phyloP scores from a whole-genome alignment of 179 eudicot genomes.

The Spinacia oleracea region DNA sequence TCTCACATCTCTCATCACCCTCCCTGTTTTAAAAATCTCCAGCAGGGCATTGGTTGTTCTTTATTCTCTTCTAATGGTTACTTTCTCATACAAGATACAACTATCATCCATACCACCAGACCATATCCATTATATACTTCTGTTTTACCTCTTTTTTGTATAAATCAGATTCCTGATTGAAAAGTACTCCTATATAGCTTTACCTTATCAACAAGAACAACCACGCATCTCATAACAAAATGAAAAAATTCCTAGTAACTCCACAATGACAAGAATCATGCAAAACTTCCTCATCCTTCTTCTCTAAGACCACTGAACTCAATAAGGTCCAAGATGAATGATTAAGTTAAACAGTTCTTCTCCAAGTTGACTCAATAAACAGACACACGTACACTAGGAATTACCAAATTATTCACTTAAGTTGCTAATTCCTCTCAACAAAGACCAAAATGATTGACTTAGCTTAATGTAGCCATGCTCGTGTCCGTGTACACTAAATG shows the following conservation, averaged over 20 bases:
- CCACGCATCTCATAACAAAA: not conserved
- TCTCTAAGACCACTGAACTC: constrained; percentile 1
- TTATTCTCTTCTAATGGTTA: not conserved
- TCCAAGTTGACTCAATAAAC: not conserved
- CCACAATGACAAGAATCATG: not conserved
- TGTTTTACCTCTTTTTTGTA: not conserved
- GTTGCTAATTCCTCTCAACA: not conserved
- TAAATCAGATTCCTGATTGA: not conserved
- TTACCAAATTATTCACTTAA: not conserved
- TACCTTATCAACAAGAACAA: not conserved
- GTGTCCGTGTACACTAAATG: not conserved
- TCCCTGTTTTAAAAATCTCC: not conserved
- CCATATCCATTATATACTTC: not conserved
- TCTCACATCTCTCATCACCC: not conserved
- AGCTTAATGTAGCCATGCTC: not conserved
- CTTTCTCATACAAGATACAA: not conserved
- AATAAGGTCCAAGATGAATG: constrained; percentile 3
- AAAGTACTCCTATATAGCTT: not conserved
- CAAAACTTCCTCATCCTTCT: not conserved
- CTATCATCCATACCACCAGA: not conserved
- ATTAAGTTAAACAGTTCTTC: not conserved
- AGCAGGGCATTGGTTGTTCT: not conserved
- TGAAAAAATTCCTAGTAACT: not conserved
- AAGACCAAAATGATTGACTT: not conserved
- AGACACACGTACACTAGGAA: not conserved